Evolutionary conservation across 2,329 filamentous ascomycete species (phyloP), one percentile per base, ranked within the genome.

Genomic region (Chlorencoelia australis): DNA sequence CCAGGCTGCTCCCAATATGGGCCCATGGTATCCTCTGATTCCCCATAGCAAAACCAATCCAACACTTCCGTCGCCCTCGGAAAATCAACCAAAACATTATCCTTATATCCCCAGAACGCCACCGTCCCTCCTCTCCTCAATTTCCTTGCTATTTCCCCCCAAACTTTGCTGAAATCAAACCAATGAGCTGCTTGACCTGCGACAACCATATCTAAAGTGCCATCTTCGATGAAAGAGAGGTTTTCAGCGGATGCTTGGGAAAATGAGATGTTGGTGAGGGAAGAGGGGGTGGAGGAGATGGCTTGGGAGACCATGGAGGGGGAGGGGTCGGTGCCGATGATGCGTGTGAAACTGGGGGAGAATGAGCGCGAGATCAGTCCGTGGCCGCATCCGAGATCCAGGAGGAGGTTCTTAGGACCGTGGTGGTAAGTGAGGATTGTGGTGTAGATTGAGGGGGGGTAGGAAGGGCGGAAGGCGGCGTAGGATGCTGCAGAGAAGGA

Each of bases 31-130:
- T 67, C 59, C 20, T 69, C 63, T 20, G 59, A 63, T 11, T 61
- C 52, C 5, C 64, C 67, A 57, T 78, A 78, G 41, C 67, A 64
- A 45, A 72, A 79, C 18, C 59, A 55, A 49, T 72, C 60, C 50
- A 79, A 62, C 16, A 79, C 62, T 29, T 53, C 51, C 16, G 68
- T 75, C 11, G 72, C 71, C 21, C 51, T 48, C 5, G 69, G 65
- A 44, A 65, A 65, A 15, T 70, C 67, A 11, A 75, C 56, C 34
- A 81, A 65, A 21, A 75, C 61, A 49, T 71, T 74, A 55, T 81
- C 76, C 49, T 73, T 75, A 55, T 81, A 81, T 2, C 74, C 75
- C 71, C 70, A 79, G 51, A 77, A 75, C 0, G 74, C 74, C n/a
- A 81, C 47, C 1, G 71, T 73, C 11, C 74, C 75, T 10, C 70